phyloP scores from a whole-genome alignment of 2,329 filamentous ascomycete genomes.

The Aotearoamyces nothofagi region DNA sequence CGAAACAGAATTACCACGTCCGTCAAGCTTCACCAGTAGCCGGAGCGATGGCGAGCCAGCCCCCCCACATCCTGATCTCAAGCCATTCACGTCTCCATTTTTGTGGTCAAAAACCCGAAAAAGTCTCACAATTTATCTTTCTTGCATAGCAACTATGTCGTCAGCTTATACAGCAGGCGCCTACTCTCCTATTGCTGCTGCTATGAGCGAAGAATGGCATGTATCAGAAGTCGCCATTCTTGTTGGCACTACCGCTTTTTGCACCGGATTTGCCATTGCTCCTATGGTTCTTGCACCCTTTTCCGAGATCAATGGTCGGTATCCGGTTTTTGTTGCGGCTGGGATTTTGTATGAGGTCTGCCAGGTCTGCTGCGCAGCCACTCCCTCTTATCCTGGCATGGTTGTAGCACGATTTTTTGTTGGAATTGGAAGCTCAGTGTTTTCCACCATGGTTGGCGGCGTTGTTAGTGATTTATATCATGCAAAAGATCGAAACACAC shows the following conservation, averaged over 20 bases:
- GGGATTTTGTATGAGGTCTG: conserved; percentile 58
- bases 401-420: conserved; percentile 60
- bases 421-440: conserved; percentile 63
- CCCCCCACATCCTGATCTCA: conserved; percentile 50
- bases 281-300: conserved; percentile 85
- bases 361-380: conserved; percentile 59
- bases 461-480: conserved; percentile 79
- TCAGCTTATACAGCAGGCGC: conserved; percentile 73
- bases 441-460: conserved; percentile 84
- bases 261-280: conserved; percentile 62
- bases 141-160: conserved; percentile 59
- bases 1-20: conserved; percentile 13
- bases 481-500: conserved; percentile 64
- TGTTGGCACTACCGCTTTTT: conserved; percentile 69
- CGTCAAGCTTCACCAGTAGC: conserved; percentile 9
- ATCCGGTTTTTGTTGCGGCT: conserved; percentile 64
- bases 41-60: too few relatives aligned
- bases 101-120: conserved; percentile 60
- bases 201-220: conserved; percentile 51
- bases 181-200: conserved; percentile 53
- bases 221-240: conserved; percentile 52
- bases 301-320: conserved; percentile 75
- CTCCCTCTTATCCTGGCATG: conserved; percentile 56
- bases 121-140: conserved; percentile 52
- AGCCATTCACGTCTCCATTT: conserved; percentile 53